Evolutionary conservation across 2,329 filamentous ascomycete species (phyloP).

Genomic region (Pseudomassariella vexata): DNA sequence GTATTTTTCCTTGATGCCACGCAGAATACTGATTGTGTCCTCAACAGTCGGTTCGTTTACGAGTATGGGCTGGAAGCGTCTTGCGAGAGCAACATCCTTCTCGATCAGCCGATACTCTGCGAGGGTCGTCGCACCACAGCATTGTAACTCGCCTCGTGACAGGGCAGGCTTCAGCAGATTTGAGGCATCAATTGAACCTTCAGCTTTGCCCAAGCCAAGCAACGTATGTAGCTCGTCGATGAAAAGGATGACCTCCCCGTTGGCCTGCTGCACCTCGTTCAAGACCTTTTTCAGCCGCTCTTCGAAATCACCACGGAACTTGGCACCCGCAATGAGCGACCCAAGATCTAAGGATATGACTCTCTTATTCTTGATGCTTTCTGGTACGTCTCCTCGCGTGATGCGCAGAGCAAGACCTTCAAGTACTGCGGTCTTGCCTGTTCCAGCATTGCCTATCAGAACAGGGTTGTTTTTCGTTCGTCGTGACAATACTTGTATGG

Average conservation of each 20-base stretch:
- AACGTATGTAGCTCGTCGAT: slow-evolving; percentile 92
- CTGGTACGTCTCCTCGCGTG: slow-evolving; percentile 85
- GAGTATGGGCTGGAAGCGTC: slow-evolving; percentile 88
- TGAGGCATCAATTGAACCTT: slow-evolving; percentile 93
- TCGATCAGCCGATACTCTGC: slow-evolving; percentile 91
- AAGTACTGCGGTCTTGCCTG: slow-evolving; percentile 88
- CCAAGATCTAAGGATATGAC: slow-evolving; percentile 86
- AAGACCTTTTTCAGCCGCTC: slow-evolving; percentile 87
- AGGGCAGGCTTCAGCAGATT: slow-evolving; percentile 91
- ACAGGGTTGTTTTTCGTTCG: slow-evolving; percentile 96
- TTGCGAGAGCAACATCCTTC: slow-evolving; percentile 88
- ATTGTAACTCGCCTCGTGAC: slow-evolving; percentile 89
- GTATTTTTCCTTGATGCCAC: slow-evolving; percentile 96
- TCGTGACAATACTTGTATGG: slow-evolving; percentile 87
- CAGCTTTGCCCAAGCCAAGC: slow-evolving; percentile 86
- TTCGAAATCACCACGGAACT: slow-evolving; percentile 94
- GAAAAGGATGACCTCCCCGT: slow-evolving; percentile 89
- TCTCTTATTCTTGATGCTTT: slow-evolving; percentile 90
- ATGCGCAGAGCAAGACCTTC: slow-evolving; percentile 89
- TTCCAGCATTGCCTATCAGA: slow-evolving; percentile 85
- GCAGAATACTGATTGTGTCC: slow-evolving; percentile 90
- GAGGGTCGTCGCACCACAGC: slow-evolving; percentile 89
- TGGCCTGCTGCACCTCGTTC: slow-evolving; percentile 82
- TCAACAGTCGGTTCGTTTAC: slow-evolving; percentile 89
- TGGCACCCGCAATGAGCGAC: slow-evolving; percentile 89